These are phyloP conservation scores for Coelastrella sp. DNA, from an alignment of 139 green algal species.

Conservation along the genomic window DNA sequence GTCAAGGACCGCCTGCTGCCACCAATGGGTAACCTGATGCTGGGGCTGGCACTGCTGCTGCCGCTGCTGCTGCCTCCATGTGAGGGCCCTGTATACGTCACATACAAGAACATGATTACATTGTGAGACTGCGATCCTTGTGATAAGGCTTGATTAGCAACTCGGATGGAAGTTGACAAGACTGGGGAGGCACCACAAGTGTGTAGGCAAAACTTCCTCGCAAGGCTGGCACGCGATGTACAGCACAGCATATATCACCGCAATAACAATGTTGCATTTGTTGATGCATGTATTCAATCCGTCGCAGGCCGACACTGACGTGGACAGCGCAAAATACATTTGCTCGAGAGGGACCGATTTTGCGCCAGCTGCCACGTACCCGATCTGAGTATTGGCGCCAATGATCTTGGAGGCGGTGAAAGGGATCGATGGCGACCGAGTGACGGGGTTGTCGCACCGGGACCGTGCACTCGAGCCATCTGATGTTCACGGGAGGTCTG, in stretches of 20 bases:
- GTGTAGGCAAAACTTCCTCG: too few relatives aligned
- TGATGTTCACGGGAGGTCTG: background rate
- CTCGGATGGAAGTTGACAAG: too few relatives aligned
- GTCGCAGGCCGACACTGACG: background rate
- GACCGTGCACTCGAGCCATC: conserved; percentile 2
- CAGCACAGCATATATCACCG: too few relatives aligned
- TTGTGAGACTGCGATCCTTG: too few relatives aligned
- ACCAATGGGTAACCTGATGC: too few relatives aligned
- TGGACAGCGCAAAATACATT: background rate
- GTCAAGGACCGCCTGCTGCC: background rate
- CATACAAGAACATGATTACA: background rate
- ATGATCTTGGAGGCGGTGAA: conserved; percentile 27
- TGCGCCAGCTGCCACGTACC: background rate
- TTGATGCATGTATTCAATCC: background rate
- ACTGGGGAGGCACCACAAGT: too few relatives aligned
- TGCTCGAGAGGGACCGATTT: background rate
- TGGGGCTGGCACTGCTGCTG: too few relatives aligned
- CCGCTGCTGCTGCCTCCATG: background rate
- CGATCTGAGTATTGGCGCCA: background rate
- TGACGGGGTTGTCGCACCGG: background rate
- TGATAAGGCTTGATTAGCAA: too few relatives aligned
- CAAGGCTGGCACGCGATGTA: too few relatives aligned
- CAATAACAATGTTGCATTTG: too few relatives aligned
- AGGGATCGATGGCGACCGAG: conserved; percentile 7
- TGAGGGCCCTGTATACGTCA: background rate